Conservation (phyloP, 768 basidiomycete genomes). For the Boletus subparvulus region DNA sequence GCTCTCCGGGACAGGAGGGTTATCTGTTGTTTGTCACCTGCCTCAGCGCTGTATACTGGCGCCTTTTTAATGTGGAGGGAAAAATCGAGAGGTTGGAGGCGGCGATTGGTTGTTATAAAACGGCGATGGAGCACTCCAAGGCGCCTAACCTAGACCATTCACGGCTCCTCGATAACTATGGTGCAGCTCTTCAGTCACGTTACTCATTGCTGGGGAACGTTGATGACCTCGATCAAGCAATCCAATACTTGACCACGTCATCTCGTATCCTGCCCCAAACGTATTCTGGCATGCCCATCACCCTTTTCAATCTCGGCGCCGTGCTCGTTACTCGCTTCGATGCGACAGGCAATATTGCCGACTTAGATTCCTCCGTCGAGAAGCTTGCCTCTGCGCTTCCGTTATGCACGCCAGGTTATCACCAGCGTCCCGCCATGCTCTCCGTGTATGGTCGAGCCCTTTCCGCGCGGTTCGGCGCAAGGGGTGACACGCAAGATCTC, state of each 20-base stretch:
- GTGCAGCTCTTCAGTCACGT: slow-evolving; percentile 19
- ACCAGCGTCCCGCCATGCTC: slow-evolving; percentile 6
- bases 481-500: slow-evolving; percentile 16
- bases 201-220: slow-evolving; percentile 8
- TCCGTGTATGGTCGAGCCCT: slow-evolving; percentile 13
- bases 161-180: slow-evolving; percentile 21
- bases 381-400: slow-evolving; percentile 14
- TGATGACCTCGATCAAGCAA: slow-evolving; percentile 24
- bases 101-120: slow-evolving; percentile 19
- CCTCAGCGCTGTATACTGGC: slow-evolving; percentile 8
- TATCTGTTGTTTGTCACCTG: slow-evolving; percentile 9
- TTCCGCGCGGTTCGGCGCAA: slow-evolving; percentile 12
- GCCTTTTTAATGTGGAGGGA: slow-evolving; percentile 13
- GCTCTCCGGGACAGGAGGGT: slow-evolving; percentile 13
- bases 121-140: slow-evolving; percentile 17
- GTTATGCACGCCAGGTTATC: slow-evolving; percentile 5
- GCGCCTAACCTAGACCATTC: slow-evolving; percentile 14
- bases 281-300: slow-evolving; percentile 3
- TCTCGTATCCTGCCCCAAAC: slow-evolving; percentile 13
- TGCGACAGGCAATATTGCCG: slow-evolving; percentile 2
- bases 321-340: slow-evolving; percentile 9
- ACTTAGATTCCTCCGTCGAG: slow-evolving; percentile 21
- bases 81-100: slow-evolving; percentile 15
- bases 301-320: slow-evolving; percentile 15
- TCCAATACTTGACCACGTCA: slow-evolving; percentile 20